phyloP scores from a whole-genome alignment of 1,284 basidiomycete genomes.

The Sanguinoderma infundibulare region DNA sequence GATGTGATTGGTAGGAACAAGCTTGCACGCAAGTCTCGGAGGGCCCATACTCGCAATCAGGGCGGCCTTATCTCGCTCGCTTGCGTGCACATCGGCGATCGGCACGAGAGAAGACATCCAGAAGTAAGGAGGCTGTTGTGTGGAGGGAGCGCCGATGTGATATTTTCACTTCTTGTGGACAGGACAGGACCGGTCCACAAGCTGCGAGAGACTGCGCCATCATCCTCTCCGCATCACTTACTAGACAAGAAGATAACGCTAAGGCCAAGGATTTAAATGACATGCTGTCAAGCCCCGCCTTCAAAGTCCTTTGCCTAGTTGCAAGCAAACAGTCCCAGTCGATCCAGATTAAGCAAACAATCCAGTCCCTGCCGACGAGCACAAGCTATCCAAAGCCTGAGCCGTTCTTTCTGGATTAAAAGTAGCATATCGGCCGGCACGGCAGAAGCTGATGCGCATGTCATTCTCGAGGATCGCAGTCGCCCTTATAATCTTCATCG shows the following conservation, averaged over 20 bases:
- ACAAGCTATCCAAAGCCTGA: slow-evolving; percentile 7
- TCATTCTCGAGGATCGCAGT: neutral
- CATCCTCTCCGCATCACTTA: too few species aligned
- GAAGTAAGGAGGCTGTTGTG: slow-evolving; percentile 12
- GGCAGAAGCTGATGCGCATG: neutral
- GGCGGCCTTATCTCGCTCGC: slow-evolving; percentile 18
- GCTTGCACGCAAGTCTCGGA: slow-evolving; percentile 17
- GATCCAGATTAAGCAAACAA: neutral
- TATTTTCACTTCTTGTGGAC: neutral
- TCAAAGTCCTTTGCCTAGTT: neutral
- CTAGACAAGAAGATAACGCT: neutral
- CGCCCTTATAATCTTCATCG: neutral
- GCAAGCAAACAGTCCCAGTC: neutral
- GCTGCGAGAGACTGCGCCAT: neutral
- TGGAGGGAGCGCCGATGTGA: slow-evolving; percentile 2
- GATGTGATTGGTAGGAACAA: slow-evolving; percentile 26
- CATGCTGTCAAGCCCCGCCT: neutral
- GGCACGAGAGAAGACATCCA: slow-evolving; percentile 21
- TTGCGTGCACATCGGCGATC: slow-evolving; percentile 14
- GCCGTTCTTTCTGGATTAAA: slow-evolving; percentile 1
- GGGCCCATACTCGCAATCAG: slow-evolving; percentile 16
- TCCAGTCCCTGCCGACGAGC: neutral
- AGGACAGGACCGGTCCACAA: neutral
- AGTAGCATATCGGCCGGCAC: neutral
- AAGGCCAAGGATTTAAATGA: neutral